A percentile compares a stretch with the other conserved stretches of the same genome.
phyloP scores from a whole-genome alignment of 2,329 filamentous ascomycete genomes.

The Pseudocercospora pini-densiflorae region DNA sequence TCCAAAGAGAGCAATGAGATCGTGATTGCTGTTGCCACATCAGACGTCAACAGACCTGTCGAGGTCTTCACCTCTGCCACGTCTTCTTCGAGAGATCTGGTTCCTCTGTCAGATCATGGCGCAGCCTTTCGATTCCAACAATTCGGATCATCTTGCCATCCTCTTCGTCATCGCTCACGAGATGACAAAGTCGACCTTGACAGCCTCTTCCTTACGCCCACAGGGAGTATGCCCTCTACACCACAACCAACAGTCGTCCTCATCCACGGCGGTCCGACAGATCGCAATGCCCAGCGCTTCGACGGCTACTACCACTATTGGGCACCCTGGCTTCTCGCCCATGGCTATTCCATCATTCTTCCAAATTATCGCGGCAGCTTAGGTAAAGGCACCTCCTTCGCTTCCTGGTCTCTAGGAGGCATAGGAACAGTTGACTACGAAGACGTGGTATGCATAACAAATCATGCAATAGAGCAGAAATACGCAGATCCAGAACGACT shows the following conservation, averaged over 20 bases:
- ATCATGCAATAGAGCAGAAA: slow-evolving; percentile 41
- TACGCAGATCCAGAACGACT: slow-evolving; percentile 40
- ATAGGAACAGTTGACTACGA: slow-evolving; percentile 44
- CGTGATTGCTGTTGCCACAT: slow-evolving; percentile 35
- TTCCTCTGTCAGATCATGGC: slow-evolving; percentile 33
- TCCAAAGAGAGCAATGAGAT: slow-evolving; percentile 28
- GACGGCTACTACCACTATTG: slow-evolving; percentile 36
- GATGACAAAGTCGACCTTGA: slow-evolving; percentile 40
- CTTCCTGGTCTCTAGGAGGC: slow-evolving; percentile 36
- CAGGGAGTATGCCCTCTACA: slow-evolving; percentile 12
- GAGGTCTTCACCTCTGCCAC: slow-evolving; percentile 39
- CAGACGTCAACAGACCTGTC: slow-evolving; percentile 35
- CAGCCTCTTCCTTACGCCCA: slow-evolving; percentile 36
- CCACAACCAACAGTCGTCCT: slow-evolving; percentile 42
- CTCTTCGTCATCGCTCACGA: slow-evolving; percentile 34
- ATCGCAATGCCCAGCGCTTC: slow-evolving; percentile 38
- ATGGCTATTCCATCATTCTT: slow-evolving; percentile 46
- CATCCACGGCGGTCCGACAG: slow-evolving; percentile 45
- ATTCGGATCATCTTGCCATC: slow-evolving; percentile 30
- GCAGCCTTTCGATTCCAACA: slow-evolving; percentile 21
- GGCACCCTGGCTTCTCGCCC: slow-evolving; percentile 40
- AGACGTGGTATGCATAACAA: slow-evolving; percentile 43
- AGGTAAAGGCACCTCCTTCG: slow-evolving; percentile 42
- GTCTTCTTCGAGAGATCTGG: slow-evolving; percentile 23
- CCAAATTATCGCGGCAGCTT: slow-evolving; percentile 47